A percentile compares a stretch with the other conserved stretches of the same genome.
Conservation (phyloP, 305 asterid species). For the Plantago lanceolata region DNA sequence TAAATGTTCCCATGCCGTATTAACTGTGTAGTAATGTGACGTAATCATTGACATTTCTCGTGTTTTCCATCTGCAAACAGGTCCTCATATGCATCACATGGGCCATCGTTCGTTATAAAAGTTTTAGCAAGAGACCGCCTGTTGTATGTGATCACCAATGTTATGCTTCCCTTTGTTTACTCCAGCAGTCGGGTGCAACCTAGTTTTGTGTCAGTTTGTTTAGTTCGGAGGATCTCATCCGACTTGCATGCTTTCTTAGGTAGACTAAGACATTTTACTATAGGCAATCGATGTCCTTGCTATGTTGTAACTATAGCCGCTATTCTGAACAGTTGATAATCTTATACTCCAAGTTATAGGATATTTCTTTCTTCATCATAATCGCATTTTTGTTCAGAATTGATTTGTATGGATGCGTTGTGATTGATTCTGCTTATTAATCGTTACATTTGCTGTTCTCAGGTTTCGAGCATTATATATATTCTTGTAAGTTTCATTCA, state of each 20-base stretch:
- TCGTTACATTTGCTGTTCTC: not conserved
- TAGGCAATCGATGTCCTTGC: not conserved
- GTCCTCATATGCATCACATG: constrained; percentile 13
- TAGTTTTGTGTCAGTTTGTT: constrained; percentile 17
- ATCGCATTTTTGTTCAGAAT: not conserved
- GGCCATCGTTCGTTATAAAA: constrained; percentile 8
- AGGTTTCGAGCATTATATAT: not conserved
- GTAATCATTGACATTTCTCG: constrained; percentile 9
- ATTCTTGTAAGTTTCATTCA: too few species aligned
- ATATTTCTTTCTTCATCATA: too few species aligned
- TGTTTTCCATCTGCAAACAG: constrained; percentile 20
- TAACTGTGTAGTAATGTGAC: not conserved
- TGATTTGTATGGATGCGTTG: not conserved
- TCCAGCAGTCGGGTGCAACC: constrained; percentile 19
- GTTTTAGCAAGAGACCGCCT: constrained; percentile 11
- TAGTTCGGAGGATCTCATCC: constrained; percentile 13
- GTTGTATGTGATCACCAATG: constrained; percentile 14
- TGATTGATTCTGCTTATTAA: not conserved
- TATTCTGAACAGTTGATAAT: not conserved
- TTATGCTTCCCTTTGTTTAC: constrained; percentile 14
- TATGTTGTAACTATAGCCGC: constrained; percentile 2
- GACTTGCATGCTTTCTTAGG: not conserved
- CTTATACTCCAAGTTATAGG: not conserved
- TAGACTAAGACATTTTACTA: constrained; percentile 4
- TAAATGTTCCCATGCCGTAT: not conserved